Evolutionary conservation across 23 red algal species (phyloP).

Genomic region (Gracilaria gracilis): DNA sequence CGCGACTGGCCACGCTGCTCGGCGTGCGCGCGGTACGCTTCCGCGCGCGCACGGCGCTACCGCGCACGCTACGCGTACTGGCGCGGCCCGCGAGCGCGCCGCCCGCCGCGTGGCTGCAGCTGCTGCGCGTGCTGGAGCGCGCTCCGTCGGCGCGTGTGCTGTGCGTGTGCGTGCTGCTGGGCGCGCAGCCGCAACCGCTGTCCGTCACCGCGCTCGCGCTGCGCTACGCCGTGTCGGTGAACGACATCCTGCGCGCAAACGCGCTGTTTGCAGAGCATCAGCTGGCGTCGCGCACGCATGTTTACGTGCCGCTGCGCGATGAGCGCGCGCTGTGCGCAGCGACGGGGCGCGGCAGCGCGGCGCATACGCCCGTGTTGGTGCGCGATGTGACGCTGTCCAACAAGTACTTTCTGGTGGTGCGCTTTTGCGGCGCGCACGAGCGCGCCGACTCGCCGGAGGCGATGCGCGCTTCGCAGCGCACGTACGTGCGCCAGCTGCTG

Average conservation of each 20-base stretch:
- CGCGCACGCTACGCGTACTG: too few relatives aligned
- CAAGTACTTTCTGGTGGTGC: slow-evolving; percentile 55
- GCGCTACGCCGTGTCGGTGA: slow-evolving; percentile 15
- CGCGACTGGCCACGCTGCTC: slow-evolving; percentile 14
- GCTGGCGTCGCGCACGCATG: slow-evolving; percentile 39
- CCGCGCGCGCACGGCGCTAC: too few relatives aligned
- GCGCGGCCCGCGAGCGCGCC: too few relatives aligned
- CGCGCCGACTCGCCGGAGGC: not conserved
- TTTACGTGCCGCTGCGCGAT: slow-evolving; percentile 33
- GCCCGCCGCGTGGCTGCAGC: not conserved
- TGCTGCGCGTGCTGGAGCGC: not conserved
- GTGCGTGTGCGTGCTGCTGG: slow-evolving; percentile 26
- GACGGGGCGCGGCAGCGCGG: not conserved
- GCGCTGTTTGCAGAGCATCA: slow-evolving; percentile 49
- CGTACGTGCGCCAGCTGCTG: slow-evolving; percentile 35
- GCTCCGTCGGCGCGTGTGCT: not conserved
- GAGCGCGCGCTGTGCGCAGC: not conserved
- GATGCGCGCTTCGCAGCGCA: not conserved
- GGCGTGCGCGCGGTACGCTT: slow-evolving; percentile 27
- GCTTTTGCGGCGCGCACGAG: not conserved
- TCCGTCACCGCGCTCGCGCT: slow-evolving; percentile 54
- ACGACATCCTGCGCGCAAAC: slow-evolving; percentile 53
- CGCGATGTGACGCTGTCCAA: slow-evolving; percentile 35
- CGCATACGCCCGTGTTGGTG: slow-evolving; percentile 25
- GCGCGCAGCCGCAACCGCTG: not conserved